These are phyloP conservation scores for Xerocomus potaroensis DNA, from an alignment of 768 basidiomycete genomes.

Conservation along the genomic window DNA sequence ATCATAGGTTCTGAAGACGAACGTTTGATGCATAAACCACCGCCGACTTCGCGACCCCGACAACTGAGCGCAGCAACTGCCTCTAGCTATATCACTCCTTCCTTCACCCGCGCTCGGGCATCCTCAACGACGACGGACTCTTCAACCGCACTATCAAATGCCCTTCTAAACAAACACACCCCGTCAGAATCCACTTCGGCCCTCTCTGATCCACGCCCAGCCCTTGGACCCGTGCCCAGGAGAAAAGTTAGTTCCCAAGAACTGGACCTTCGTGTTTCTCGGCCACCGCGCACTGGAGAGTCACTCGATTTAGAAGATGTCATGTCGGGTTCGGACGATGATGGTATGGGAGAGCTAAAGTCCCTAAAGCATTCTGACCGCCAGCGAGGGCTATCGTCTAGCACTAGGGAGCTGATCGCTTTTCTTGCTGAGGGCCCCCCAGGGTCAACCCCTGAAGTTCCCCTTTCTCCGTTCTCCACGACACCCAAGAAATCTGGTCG, in stretches of 20 bases:
- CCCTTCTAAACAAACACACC: conserved; percentile 26
- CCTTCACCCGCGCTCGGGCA: conserved; percentile 25
- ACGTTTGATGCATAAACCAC: conserved; percentile 25
- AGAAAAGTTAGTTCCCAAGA: conserved; percentile 26
- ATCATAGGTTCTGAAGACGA: conserved; percentile 60
- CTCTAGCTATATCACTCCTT: conserved; percentile 29
- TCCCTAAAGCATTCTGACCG: conserved; percentile 39
- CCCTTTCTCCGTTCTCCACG: conserved; percentile 35
- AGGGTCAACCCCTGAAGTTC: conserved; percentile 35
- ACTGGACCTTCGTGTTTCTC: conserved; percentile 25
- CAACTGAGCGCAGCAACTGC: conserved; percentile 44
- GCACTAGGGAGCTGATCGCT: conserved; percentile 49
- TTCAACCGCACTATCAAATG: conserved; percentile 6
- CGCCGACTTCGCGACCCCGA: conserved; percentile 39
- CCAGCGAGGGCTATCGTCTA: conserved; percentile 39
- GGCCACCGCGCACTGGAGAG: conserved; percentile 43
- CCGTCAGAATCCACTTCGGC: conserved; percentile 28
- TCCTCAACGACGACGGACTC: conserved; percentile 34
- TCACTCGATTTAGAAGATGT: conserved; percentile 73
- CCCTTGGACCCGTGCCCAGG: conserved; percentile 19
- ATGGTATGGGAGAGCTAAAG: conserved; percentile 33
- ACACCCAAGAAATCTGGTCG: conserved; percentile 50
- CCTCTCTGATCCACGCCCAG: conserved; percentile 23
- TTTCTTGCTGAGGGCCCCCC: conserved; percentile 58
- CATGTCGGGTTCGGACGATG: conserved; percentile 67